Conservation (phyloP, 352 stramenopile genomes). For the Albugo laibachii region DNA sequence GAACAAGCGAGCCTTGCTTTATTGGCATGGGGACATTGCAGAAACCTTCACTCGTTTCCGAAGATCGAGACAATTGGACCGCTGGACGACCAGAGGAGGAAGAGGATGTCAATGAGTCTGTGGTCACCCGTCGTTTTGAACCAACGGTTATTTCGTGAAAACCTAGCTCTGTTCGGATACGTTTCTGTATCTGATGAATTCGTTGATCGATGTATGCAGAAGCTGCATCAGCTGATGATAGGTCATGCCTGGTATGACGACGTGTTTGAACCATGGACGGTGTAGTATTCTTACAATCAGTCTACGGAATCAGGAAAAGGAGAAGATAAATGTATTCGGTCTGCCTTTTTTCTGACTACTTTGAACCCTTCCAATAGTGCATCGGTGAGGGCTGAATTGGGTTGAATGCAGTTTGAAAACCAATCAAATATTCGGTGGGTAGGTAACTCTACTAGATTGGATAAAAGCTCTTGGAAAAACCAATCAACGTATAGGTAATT, state of each 20-base stretch:
- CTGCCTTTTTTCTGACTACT: too few relatives aligned
- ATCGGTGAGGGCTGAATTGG: too few relatives aligned
- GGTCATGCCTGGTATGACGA: not conserved
- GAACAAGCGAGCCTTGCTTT: not conserved
- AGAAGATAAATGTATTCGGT: too few relatives aligned
- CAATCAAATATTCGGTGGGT: too few relatives aligned
- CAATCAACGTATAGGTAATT: too few relatives aligned
- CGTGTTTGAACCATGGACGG: not conserved
- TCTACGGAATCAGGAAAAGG: too few relatives aligned
- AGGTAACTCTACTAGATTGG: too few relatives aligned
- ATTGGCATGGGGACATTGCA: too few relatives aligned
- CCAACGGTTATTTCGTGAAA: conserved; percentile 46
- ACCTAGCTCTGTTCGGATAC: conserved; percentile 32
- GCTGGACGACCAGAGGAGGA: not conserved
- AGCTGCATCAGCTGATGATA: conserved; percentile 30
- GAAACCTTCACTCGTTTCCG: too few relatives aligned
- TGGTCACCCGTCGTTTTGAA: conserved; percentile 22
- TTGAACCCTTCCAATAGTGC: too few relatives aligned
- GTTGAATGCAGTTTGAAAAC: too few relatives aligned
- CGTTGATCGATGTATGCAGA: conserved; percentile 38
- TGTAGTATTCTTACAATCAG: not conserved
- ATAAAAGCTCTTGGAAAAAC: too few relatives aligned
- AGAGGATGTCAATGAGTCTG: conserved; percentile 4
- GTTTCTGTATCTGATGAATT: conserved; percentile 37
- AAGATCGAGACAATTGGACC: not conserved